Evolutionary conservation across 2,329 filamentous ascomycete species (phyloP).

Genomic region (Graphilbum sp.): DNA sequence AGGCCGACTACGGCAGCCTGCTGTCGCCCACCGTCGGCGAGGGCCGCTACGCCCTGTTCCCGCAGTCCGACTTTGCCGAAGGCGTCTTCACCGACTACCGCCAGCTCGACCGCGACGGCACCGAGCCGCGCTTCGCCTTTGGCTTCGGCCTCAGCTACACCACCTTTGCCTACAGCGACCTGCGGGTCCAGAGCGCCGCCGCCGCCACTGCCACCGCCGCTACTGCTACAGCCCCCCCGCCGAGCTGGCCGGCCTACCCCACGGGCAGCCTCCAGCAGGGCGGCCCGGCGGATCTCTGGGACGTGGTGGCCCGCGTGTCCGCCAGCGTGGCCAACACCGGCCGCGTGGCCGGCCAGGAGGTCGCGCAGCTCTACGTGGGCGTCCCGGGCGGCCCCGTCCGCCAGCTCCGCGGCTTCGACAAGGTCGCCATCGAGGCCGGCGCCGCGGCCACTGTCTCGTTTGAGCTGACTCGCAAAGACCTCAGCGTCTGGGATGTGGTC

Average conservation of each 20-base stretch:
- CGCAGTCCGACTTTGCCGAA: constrained; percentile 45
- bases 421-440: constrained; percentile 30
- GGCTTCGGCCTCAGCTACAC: constrained; percentile 49
- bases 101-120: constrained; percentile 36
- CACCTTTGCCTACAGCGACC: constrained; percentile 39
- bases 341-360: constrained; percentile 9
- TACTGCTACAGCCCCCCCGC: constrained; percentile 33
- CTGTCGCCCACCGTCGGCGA: constrained; percentile 32
- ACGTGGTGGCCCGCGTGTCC: constrained; percentile 21
- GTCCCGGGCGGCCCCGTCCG: constrained; percentile 12
- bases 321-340: constrained; percentile 25
- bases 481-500: constrained; percentile 48
- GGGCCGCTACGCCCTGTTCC: constrained; percentile 31
- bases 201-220: constrained; percentile 31
- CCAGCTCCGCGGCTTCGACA: constrained; percentile 50
- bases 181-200: constrained; percentile 32
- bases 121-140: constrained; percentile 45
- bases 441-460: constrained; percentile 29
- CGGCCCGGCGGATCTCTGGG: constrained; percentile 19
- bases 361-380: constrained; percentile 13
- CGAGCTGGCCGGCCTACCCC: neutral
- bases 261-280: constrained; percentile 6
- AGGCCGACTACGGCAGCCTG: constrained; percentile 31
- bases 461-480: constrained; percentile 41
- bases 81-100: constrained; percentile 50